A percentile compares a stretch with the other conserved stretches of the same genome.
Conservation (phyloP, 768 basidiomycete genomes). For the Trametes coccinea region DNA sequence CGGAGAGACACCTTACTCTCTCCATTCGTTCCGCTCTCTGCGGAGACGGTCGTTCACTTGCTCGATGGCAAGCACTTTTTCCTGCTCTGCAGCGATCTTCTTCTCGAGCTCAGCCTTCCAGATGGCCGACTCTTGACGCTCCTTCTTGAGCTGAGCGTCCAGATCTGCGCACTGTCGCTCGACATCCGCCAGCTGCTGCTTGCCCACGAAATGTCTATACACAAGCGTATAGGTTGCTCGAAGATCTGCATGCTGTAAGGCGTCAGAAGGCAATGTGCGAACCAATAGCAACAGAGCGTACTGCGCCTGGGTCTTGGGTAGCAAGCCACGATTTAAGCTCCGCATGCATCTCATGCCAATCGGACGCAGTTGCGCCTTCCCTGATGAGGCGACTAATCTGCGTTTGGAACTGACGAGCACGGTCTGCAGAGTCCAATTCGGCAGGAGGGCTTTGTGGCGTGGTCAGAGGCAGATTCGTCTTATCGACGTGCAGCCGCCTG, state of each 20-base stretch:
- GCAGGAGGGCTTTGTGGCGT: slow-evolving; percentile 8
- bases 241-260: slow-evolving; percentile 27
- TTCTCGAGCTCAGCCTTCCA: slow-evolving; percentile 44
- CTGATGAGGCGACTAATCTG: slow-evolving; percentile 55
- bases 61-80: slow-evolving; percentile 53
- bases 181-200: slow-evolving; percentile 15
- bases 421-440: slow-evolving; percentile 32
- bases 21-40: slow-evolving; percentile 40
- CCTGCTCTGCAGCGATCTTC: slow-evolving; percentile 49
- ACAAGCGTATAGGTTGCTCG: slow-evolving; percentile 27
- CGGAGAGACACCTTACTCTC: slow-evolving; percentile 18
- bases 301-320: slow-evolving; percentile 24
- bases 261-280: neutral
- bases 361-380: slow-evolving; percentile 43
- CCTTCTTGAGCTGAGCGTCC: slow-evolving; percentile 24
- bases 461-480: slow-evolving; percentile 35
- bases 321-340: slow-evolving; percentile 28
- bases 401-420: slow-evolving; percentile 52
- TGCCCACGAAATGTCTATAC: slow-evolving; percentile 21
- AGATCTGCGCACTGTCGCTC: slow-evolving; percentile 21
- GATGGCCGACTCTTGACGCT: slow-evolving; percentile 40
- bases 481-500: slow-evolving; percentile 62
- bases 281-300: slow-evolving; percentile 8
- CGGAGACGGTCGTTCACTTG: slow-evolving; percentile 52
- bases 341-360: slow-evolving; percentile 24